Percentiles rank a stretch among this genome's conserved stretches.
phyloP scores from a whole-genome alignment of 345 rosid species.

The Euphorbia tirucalli region DNA sequence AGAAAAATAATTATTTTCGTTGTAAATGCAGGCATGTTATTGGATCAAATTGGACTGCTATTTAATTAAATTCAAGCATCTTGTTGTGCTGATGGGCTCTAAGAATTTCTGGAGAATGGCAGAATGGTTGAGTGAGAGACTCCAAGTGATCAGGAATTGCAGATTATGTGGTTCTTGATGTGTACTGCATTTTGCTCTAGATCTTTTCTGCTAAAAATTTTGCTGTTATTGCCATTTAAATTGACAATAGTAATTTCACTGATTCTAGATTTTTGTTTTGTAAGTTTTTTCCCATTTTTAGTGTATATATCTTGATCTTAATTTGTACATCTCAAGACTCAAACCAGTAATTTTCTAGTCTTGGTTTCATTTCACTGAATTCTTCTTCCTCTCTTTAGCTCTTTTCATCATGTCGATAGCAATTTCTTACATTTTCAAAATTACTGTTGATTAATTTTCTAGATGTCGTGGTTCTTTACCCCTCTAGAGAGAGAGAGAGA shows the following conservation, averaged over 20 bases:
- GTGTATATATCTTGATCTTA: not conserved
- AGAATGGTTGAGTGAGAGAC: constrained; percentile 1
- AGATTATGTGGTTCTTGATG: not conserved
- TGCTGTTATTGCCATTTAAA: not conserved
- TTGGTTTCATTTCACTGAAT: too few species aligned
- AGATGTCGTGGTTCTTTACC: too few species aligned
- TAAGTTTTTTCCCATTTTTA: not conserved
- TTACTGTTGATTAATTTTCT: not conserved
- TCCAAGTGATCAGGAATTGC: constrained; percentile 1
- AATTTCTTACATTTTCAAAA: not conserved
- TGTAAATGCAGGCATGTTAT: constrained; percentile 19
- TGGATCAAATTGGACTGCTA: constrained; percentile 1
- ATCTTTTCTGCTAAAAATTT: not conserved
- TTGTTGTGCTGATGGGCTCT: constrained; percentile 11
- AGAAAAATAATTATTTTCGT: not conserved
- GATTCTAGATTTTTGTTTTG: constrained; percentile 8
- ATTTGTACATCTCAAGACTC: too few species aligned
- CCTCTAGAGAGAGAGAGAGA: too few species aligned
- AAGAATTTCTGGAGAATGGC: constrained; percentile 1
- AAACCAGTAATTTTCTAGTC: too few species aligned
- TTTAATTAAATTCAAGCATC: constrained; percentile 7
- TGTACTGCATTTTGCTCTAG: constrained; percentile 8
- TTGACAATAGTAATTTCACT: not conserved
- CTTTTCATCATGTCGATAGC: not conserved
- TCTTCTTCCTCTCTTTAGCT: not conserved